Evolutionary conservation across 2,329 filamentous ascomycete species (phyloP), one percentile per base, ranked within the genome.

Genomic region (Cytospora leucostoma): DNA sequence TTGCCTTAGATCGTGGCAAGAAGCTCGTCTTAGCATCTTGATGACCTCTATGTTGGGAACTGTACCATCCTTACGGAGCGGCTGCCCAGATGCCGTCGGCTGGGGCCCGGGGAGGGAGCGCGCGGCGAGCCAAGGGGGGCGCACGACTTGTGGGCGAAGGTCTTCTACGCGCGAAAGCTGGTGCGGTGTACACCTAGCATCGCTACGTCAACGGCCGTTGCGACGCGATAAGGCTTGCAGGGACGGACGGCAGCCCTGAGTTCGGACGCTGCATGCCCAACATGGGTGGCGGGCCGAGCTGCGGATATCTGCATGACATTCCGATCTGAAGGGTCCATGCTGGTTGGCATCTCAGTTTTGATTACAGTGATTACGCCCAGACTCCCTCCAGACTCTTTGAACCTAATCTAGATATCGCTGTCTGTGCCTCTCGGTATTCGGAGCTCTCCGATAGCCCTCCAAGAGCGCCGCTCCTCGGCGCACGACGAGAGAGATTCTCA

Each of bases 191-290:
- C 50, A 21, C 35, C 17, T 34, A 49, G 35, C 17, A 50, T 60
- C 58, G 58, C 58, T 60, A 54, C 38, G 53, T 54, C 58, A 60
- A 60, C 58, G 58, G 58, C 58, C 58, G 58, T 60, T 60, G 32
- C 51, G 47, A 54, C 35, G 38, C 37, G 35, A 54, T 34, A 50
- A 33, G 37, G 32, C 58, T 60, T 60, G 50, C 58, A 7, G 19
- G 7, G 40, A 54, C 34, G 53, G 37, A 55, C 53, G 37, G 47
- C 51, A 34, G 51, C 10, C 27, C 27, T 27, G 27, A 27, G 27
- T 27, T 27, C 27, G 27, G 27, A 27, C 27, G 27, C 27, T 27
- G 27, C 27, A 27, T 44, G 17, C 7, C 6, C n/a, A 44, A n/a
- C 7, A 44, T 19, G 40, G n/a, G 32, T 54, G 37, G 58, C 58